phyloP scores from a whole-genome alignment of 1,139 yeast genomes.

The Yamadazyma atmosphaerica region DNA sequence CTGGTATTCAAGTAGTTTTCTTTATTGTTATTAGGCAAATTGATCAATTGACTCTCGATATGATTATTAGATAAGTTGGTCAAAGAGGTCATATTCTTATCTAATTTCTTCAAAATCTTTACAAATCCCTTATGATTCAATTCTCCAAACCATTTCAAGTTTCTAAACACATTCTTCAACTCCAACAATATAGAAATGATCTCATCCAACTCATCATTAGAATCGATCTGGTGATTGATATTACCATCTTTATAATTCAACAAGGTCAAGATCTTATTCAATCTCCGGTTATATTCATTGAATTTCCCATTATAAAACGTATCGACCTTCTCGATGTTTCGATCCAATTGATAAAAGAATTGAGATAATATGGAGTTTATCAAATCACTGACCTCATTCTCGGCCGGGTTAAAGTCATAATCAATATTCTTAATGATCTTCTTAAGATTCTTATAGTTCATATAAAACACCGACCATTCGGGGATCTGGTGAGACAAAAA shows the following conservation, averaged over 20 bases:
- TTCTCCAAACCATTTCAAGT: constrained; percentile 92
- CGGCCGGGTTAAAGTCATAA: constrained; percentile 37
- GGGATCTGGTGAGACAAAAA: constrained; percentile 85
- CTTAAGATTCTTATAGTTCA: constrained; percentile 85
- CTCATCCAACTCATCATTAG: constrained; percentile 74
- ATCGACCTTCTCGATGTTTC: constrained; percentile 81
- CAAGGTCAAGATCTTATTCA: constrained; percentile 46
- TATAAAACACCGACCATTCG: constrained; percentile 81
- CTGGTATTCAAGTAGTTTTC: constrained; percentile 67
- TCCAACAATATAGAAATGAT: constrained; percentile 74
- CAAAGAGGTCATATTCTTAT: constrained; percentile 61
- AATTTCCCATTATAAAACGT: constrained; percentile 73
- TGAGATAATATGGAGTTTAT: constrained; percentile 47
- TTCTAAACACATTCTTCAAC: constrained; percentile 73
- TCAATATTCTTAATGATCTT: constrained; percentile 64
- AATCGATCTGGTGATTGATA: constrained; percentile 34
- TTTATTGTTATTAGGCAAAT: constrained; percentile 61
- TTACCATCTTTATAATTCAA: constrained; percentile 28
- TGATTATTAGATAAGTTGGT: constrained; percentile 18
- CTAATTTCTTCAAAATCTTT: constrained; percentile 87
- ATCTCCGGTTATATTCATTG: constrained; percentile 70
- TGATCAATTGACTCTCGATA: constrained; percentile 11
- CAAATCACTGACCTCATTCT: constrained; percentile 23
- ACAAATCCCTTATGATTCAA: constrained; percentile 87
- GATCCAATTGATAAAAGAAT: constrained; percentile 77